Base-by-base conservation (phyloP, 805 yeast species). In the Nakazawaea anatomiae region DNA sequence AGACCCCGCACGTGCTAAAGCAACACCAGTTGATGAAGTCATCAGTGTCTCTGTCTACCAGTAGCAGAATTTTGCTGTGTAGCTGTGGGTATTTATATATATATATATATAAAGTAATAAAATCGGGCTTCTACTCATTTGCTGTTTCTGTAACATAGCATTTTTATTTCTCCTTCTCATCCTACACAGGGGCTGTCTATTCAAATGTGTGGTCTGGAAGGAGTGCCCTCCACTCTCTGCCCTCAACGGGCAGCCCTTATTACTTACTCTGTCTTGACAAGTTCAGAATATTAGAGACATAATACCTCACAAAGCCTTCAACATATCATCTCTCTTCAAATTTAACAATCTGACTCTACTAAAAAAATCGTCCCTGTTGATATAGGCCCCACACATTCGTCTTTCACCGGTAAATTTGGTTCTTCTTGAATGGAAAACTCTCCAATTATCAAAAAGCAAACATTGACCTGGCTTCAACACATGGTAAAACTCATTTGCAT, bases 321-420 rank as follows among this genome's bases (percentile, higher is more conserved):
- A 71, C 18, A 82, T 75, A 25, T 70, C 67, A 39, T 70, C 64
- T 54, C 83, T 65, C 7, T 82, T 80, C 43, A 78, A 62, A 51
- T 72, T 79, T 55, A 76, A 62, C 42, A 80, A 61, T 54, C 74
- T 71, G 36, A 73, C 57, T 31, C 73, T 64, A 30, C 77, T 72
- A 9, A 80, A 66, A 62, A 80, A 84, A 60, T 84, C 90, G 59
- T 85, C 89, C 50, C 85, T 69, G 62, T 81, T 82, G 55, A 80
- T 71, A 63, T 85, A 84, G 1, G 87, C 88, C 10, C 89, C 89
- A 62, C 89, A 85, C 76, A 84, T 74, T 57, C 87, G 68, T 62
- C 89, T 71, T 59, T 77, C 75, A 2, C 90, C 89, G 1, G 83
- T 77, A 53, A 83, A 82, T 53, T 74, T 83, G 43, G 82, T 79